These are phyloP conservation scores for Yueomyces sinensis DNA, from an alignment of 805 yeast species.

Conservation along the genomic window DNA sequence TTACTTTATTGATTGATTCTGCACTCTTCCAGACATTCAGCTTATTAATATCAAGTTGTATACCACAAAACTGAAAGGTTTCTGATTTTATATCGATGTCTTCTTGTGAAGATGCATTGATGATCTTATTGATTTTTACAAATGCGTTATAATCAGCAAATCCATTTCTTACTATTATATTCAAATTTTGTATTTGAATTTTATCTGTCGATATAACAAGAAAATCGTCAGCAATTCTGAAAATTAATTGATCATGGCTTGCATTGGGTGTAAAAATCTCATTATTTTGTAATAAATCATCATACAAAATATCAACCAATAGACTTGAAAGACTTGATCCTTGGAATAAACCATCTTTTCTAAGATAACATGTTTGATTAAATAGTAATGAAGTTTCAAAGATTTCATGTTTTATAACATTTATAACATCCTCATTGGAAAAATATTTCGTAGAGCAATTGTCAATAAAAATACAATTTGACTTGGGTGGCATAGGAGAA, in stretches of 20 bases:
- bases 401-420: slow-evolving; percentile 39
- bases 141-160: slow-evolving; percentile 31
- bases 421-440: slow-evolving; percentile 31
- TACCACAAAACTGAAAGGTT: slow-evolving; percentile 30
- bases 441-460: slow-evolving; percentile 25
- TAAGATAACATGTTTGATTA: slow-evolving; percentile 25
- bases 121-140: slow-evolving; percentile 30
- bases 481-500: slow-evolving; percentile 1
- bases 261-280: slow-evolving; percentile 17
- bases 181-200: slow-evolving; percentile 20
- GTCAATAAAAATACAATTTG: slow-evolving; percentile 18
- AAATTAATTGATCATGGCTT: slow-evolving; percentile 25
- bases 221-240: slow-evolving; percentile 80
- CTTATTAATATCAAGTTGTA: slow-evolving; percentile 22
- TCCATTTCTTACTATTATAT: slow-evolving; percentile 22
- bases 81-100: background rate
- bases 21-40: slow-evolving; percentile 27
- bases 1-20: slow-evolving; percentile 9
- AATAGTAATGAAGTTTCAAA: slow-evolving; percentile 35
- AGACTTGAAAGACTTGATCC: slow-evolving; percentile 69
- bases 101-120: slow-evolving; percentile 12
- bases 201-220: slow-evolving; percentile 43
- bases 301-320: slow-evolving; percentile 64
- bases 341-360: slow-evolving; percentile 68
- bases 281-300: slow-evolving; percentile 34